A percentile compares a stretch with the other conserved stretches of the same genome.
These are phyloP conservation scores for Diaporthe aspalathi DNA, from an alignment of 2,329 filamentous ascomycete species.

Conservation along the genomic window DNA sequence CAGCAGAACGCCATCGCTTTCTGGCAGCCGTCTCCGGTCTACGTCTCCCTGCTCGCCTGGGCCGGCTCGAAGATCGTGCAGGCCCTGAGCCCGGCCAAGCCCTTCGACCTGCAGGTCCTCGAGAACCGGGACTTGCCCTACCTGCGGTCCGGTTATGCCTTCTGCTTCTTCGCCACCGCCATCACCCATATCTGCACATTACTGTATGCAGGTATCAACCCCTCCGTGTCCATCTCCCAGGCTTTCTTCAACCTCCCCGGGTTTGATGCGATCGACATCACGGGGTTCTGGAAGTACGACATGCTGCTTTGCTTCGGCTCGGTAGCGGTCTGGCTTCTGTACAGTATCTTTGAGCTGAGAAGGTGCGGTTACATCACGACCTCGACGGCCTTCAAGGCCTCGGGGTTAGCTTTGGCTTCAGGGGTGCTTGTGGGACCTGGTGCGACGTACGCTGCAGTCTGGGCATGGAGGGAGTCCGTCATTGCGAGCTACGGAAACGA, in stretches of 20 bases:
- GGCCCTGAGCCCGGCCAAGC: conserved; percentile 4
- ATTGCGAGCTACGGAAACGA: conserved; percentile 17
- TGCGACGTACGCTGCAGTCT: conserved; percentile 10
- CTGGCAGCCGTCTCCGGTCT: conserved; percentile 40
- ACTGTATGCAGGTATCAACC: not conserved
- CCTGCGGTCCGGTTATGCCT: conserved; percentile 7
- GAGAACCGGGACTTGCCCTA: not conserved
- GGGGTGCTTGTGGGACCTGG: conserved; percentile 5
- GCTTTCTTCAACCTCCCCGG: not conserved
- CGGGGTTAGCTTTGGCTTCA: not conserved
- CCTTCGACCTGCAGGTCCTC: conserved; percentile 4
- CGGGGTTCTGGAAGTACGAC: conserved; percentile 14
- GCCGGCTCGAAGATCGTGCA: not conserved
- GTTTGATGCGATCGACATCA: not conserved
- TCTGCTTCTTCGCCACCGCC: conserved; percentile 11
- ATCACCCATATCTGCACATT: not conserved
- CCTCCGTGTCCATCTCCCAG: not conserved
- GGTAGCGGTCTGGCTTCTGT: not conserved
- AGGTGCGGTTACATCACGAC: conserved; percentile 4
- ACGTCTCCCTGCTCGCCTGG: conserved; percentile 28
- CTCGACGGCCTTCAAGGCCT: not conserved
- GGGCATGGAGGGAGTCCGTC: conserved; percentile 26
- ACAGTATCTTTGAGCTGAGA: conserved; percentile 15
- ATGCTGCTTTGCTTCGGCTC: conserved; percentile 15
- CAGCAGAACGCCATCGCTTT: conserved; percentile 37